Evolutionary conservation across 73 alveolate genomes (phyloP).

Genomic region (Durusdinium trenchii): DNA sequence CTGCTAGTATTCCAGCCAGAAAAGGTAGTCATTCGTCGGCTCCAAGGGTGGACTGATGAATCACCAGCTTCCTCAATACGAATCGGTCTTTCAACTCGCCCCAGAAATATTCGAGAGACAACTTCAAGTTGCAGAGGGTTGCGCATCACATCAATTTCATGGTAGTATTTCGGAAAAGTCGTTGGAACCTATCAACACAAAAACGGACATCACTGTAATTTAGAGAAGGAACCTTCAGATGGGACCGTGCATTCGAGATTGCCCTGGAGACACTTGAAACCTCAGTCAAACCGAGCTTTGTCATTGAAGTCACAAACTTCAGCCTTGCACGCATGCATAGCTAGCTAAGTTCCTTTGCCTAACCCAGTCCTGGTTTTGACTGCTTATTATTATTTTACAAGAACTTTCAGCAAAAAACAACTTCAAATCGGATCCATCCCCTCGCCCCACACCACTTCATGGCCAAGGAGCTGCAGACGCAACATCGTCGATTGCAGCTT

Average conservation of each 20-base stretch:
- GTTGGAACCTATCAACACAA: too few species aligned
- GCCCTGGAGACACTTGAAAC: neutral
- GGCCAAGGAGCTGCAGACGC: constrained; percentile 8
- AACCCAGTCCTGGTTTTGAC: too few species aligned
- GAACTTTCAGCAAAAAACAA: neutral
- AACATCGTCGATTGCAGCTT: neutral
- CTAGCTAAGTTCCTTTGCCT: too few species aligned
- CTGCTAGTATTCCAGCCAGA: too few species aligned
- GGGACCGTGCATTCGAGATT: neutral
- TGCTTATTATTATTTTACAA: neutral
- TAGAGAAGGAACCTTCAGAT: neutral
- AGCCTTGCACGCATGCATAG: too few species aligned
- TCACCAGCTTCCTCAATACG: too few species aligned
- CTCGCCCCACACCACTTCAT: neutral
- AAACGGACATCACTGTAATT: neutral
- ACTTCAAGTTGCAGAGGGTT: too few species aligned
- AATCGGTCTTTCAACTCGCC: too few species aligned
- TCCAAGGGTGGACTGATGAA: too few species aligned
- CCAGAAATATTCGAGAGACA: neutral
- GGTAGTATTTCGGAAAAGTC: too few species aligned
- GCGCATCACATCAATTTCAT: too few species aligned
- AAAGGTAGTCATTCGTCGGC: too few species aligned
- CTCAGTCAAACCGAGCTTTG: neutral
- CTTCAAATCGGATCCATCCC: neutral
- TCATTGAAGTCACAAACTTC: neutral